These are phyloP conservation scores for Gossypium lobatum DNA, from an alignment of 441 rosid genomes.

Conservation along the genomic window DNA sequence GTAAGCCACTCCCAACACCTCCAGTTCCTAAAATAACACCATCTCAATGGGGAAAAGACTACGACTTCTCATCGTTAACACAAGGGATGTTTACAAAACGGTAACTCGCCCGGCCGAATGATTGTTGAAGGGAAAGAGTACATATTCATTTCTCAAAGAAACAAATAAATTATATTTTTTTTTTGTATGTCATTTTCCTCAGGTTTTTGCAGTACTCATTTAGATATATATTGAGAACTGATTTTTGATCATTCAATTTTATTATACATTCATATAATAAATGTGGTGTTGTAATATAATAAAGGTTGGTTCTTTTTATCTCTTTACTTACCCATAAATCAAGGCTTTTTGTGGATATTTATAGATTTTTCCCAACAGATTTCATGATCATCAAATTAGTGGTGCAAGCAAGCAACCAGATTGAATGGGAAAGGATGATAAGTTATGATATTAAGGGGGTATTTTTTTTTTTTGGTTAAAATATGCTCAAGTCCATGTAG, in stretches of 20 bases:
- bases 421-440: too few relatives aligned
- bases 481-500: too few relatives aligned
- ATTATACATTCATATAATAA: neutral
- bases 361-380: neutral
- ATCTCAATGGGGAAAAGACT: slow-evolving; percentile 32
- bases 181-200: slow-evolving; percentile 23
- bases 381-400: too few relatives aligned
- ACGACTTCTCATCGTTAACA: slow-evolving; percentile 43
- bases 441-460: too few relatives aligned
- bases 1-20: slow-evolving; percentile 18
- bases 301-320: neutral
- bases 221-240: neutral
- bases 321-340: neutral
- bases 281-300: neutral
- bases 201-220: neutral
- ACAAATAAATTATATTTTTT: neutral
- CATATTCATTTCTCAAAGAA: neutral
- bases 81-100: slow-evolving; percentile 42
- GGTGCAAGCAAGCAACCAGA: too few relatives aligned
- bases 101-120: slow-evolving; percentile 11
- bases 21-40: slow-evolving; percentile 23
- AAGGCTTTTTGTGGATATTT: neutral
- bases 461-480: too few relatives aligned
- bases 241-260: neutral
- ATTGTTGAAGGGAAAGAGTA: neutral